These are phyloP conservation scores for Nakaseomyces delphensis DNA, from an alignment of 1,139 yeast genomes.

Conservation along the genomic window DNA sequence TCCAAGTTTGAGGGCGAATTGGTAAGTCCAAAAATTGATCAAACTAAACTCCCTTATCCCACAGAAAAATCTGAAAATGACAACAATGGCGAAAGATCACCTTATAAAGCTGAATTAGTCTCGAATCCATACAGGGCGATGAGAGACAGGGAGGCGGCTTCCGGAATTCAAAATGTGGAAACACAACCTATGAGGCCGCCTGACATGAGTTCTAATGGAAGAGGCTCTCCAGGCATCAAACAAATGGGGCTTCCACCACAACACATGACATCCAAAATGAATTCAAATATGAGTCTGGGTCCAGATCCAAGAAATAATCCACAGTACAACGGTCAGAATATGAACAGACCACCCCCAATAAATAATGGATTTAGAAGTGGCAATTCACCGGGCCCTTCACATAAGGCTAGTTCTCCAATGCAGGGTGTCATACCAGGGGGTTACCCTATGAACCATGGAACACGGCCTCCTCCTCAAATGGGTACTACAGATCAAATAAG, in stretches of 20 bases:
- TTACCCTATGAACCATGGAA: not conserved
- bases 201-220: not conserved
- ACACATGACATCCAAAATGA: conserved; percentile 2
- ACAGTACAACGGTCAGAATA: not conserved
- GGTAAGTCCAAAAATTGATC: conserved; percentile 2
- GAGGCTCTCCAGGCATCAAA: not conserved
- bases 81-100: not conserved
- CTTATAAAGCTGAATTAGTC: not conserved
- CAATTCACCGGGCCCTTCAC: not conserved
- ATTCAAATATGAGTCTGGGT: conserved; percentile 4
- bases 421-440: not conserved
- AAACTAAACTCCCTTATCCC: not conserved
- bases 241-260: conserved; percentile 5
- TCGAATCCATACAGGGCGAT: not conserved
- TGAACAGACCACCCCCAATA: conserved; percentile 3
- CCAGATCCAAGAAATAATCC: conserved; percentile 6
- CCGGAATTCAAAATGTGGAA: not conserved
- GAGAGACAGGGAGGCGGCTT: not conserved
- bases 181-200: not conserved
- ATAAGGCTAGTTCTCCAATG: not conserved
- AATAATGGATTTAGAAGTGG: not conserved
- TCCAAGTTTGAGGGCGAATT: conserved; percentile 4
- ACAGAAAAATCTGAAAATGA: not conserved
- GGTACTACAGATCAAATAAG: not conserved
- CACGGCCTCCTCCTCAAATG: conserved; percentile 1